These are phyloP conservation scores for Pestalotiopsis sp. DNA, from an alignment of 2,329 filamentous ascomycete genomes.

Conservation along the genomic window DNA sequence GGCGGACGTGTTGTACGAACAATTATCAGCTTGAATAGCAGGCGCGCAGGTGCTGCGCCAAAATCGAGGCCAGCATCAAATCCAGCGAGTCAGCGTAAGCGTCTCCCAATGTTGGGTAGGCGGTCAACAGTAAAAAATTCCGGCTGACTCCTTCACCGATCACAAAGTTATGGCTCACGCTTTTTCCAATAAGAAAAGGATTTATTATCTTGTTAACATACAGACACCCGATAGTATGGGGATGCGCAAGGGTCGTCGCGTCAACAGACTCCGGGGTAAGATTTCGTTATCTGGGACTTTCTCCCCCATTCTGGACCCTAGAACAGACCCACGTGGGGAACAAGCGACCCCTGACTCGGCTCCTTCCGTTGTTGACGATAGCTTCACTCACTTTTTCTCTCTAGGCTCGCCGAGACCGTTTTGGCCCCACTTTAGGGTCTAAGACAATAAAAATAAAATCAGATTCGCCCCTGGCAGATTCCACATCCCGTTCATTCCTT, in stretches of 20 bases:
- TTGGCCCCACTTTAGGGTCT: conserved; percentile 8
- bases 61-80: neutral
- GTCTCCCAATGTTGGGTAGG: neutral
- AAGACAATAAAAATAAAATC: neutral
- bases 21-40: neutral
- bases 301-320: neutral
- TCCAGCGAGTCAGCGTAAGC: neutral
- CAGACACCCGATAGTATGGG: neutral
- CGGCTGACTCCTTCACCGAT: neutral
- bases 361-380: conserved; percentile 10
- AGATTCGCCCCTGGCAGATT: neutral
- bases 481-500: neutral
- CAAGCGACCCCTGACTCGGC: conserved; percentile 5
- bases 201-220: neutral
- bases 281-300: neutral
- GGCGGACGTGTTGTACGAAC: neutral
- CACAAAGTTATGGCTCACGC: neutral
- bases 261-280: neutral
- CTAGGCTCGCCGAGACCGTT: conserved; percentile 10
- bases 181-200: neutral
- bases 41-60: neutral
- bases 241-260: neutral
- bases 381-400: conserved; percentile 8
- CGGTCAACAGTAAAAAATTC: neutral
- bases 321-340: conserved; percentile 8